phyloP scores from a whole-genome alignment of 2,329 filamentous ascomycete genomes.

The Aureobasidium sp. region DNA sequence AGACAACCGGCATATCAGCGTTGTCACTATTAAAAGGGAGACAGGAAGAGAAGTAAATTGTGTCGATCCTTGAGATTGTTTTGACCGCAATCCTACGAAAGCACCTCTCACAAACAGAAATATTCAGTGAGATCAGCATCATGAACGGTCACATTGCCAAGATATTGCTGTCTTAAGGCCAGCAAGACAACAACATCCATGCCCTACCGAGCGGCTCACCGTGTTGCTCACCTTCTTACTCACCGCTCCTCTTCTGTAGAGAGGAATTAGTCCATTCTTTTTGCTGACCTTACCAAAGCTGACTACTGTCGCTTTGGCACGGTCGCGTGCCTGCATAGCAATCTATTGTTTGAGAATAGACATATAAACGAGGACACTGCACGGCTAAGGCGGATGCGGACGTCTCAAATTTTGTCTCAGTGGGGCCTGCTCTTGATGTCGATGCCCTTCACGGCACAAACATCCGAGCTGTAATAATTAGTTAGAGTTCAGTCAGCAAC shows the following conservation, averaged over 20 bases:
- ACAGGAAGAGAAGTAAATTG: not conserved
- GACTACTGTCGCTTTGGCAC: not conserved
- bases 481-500: constrained; percentile 1
- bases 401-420: constrained; percentile 7
- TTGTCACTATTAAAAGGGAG: not conserved
- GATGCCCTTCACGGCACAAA: not conserved
- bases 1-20: not conserved
- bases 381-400: not conserved
- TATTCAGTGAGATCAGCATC: not conserved
- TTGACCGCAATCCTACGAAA: not conserved
- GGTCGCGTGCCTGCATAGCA: not conserved
- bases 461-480: not conserved
- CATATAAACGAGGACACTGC: not conserved
- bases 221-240: not conserved
- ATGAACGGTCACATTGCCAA: constrained; percentile 13
- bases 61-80: not conserved
- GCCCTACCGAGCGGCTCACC: not conserved
- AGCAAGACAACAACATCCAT: not conserved
- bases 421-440: not conserved
- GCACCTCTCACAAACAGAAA: not conserved
- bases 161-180: constrained; percentile 12
- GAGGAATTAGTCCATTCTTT: not conserved
- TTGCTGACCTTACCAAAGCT: not conserved
- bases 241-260: not conserved
- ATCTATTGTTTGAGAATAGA: not conserved